Base-by-base conservation (phyloP, 768 basidiomycete genomes). In the Fomitopsis pulvina region DNA sequence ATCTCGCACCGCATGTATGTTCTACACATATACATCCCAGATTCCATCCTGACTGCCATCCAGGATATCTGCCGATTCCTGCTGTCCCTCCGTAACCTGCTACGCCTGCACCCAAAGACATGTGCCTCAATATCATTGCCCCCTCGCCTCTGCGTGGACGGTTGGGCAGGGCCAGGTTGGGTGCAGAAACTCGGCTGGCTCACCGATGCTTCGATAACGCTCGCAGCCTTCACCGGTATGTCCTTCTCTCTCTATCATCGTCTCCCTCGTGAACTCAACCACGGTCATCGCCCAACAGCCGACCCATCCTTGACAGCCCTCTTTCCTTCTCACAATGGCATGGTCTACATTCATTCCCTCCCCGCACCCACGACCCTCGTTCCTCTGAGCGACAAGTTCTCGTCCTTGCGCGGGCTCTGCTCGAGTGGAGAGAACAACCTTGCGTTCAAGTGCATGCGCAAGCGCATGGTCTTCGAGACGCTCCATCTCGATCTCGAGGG, bases 361-460 rank as follows among this genome's bases (percentile, higher is more conserved):
- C 93, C 96, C 2, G 73, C 82, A 4, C 80, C 82, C 0, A 80
- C 83, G 48, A 80, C 83, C 22, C 74, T 93, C 34, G 69, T 86
- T 24, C 74, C 94, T 0, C 80, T 89, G 0, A 91, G 91, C 51
- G 85, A 92, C 57, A 85, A 79, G 57, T 82, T 82, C 53, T 98
- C 94, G 4, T 75, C 79, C 4, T 74, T 99, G 40, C 84, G 95
- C 10, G 93, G 92, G 11, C 71, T 95, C 42, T 78, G 78, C 39
- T 75, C 78, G 1, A 75, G 79, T 21, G 88, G 93, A 7, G 94
- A 97, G 65, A 98, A 98, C 68, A 97, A 98, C 60, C 75, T 99
- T 7, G 92, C 87, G 11, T 99, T 98, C 76, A 88, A 85, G 63
- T 87, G 90, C 60, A 96, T 85, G 60, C 74, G 94, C 58, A 92